phyloP scores from a whole-genome alignment of 345 rosid genomes.

The Eucalyptus cladocalyx region DNA sequence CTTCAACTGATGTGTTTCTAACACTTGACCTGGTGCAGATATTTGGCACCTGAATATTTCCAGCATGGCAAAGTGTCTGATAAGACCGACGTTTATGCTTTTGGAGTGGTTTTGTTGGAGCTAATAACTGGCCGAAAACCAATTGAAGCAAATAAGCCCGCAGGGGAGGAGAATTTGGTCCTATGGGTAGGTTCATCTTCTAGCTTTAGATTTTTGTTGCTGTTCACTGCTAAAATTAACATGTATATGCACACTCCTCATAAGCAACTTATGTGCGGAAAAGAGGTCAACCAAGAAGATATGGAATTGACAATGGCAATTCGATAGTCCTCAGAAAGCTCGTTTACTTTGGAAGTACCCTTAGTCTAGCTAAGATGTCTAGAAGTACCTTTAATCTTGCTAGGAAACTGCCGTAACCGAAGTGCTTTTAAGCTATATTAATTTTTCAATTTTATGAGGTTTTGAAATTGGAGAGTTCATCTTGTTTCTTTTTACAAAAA shows the following conservation, averaged over 20 bases:
- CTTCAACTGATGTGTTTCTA: neutral
- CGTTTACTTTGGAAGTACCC: neutral
- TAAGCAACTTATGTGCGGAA: neutral
- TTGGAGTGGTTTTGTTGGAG: constrained; percentile 92
- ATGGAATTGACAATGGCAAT: neutral
- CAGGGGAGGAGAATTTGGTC: constrained; percentile 91
- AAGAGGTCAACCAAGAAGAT: neutral
- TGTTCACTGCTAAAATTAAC: constrained; percentile 2
- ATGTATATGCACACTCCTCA: neutral
- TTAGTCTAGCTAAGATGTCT: neutral
- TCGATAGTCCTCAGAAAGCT: neutral
- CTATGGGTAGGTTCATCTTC: constrained; percentile 65
- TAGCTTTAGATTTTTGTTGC: neutral
- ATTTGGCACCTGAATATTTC: constrained; percentile 94
- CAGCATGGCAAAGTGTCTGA: constrained; percentile 95
- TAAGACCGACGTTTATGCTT: constrained; percentile 93
- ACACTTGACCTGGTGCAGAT: constrained; percentile 18
- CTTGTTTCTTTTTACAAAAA: neutral
- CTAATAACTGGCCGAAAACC: constrained; percentile 83
- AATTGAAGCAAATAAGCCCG: constrained; percentile 60
- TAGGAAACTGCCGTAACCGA: neutral
- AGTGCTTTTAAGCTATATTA: neutral
- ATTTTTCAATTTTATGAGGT: neutral
- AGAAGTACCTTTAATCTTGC: neutral
- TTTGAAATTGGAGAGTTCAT: neutral